Base-by-base conservation (phyloP, 352 stramenopile species). In the Phytophthora quininea region DNA sequence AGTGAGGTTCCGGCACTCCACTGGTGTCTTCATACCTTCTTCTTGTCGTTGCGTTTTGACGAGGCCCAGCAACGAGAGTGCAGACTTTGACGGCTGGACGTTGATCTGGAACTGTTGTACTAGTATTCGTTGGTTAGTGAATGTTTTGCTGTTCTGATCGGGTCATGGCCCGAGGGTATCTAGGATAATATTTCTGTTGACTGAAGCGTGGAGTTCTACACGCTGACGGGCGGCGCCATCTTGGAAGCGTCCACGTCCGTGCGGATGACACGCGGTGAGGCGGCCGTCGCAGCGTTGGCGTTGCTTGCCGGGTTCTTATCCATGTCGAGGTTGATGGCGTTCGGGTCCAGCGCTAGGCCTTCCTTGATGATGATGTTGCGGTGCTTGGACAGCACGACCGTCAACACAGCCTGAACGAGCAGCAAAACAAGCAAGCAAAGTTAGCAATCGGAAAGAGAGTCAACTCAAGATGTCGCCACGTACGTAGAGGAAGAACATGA, bases 401-500 rank as follows among this genome's bases (percentile, higher is more conserved):
- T 76, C 69, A 94, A 92, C 27, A 73, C 62, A 33, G 77, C 66
- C 84, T 94, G 65, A 6, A 38, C 10, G 29, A 51, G 19, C 33
- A 52, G 69, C 8, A 42, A 35, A 31, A 63, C 5, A 31, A 67
- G 2, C 37, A 35, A 12, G 63, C 30, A 9, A 63, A n/a, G n/a
- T n/a, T n/a, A n/a, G n/a, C n/a, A n/a, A n/a, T n/a, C n/a, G n/a
- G n/a, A n/a, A n/a, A n/a, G n/a, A n/a, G n/a, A n/a, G n/a, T n/a
- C n/a, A n/a, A n/a, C n/a, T n/a, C n/a, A n/a, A n/a, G n/a, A n/a
- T 73, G 78, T 55, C 84, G 86, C 7, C 33, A 84, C 75, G 67
- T 92, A 94, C 86, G 74, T 94, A 94, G 67, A 91, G 80, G 47
- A 89, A 53, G 76, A 92, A 92, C 83, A 93, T 91, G 73, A 95